Conservation (phyloP, 345 rosid genomes). For the Camelina laxa region DNA sequence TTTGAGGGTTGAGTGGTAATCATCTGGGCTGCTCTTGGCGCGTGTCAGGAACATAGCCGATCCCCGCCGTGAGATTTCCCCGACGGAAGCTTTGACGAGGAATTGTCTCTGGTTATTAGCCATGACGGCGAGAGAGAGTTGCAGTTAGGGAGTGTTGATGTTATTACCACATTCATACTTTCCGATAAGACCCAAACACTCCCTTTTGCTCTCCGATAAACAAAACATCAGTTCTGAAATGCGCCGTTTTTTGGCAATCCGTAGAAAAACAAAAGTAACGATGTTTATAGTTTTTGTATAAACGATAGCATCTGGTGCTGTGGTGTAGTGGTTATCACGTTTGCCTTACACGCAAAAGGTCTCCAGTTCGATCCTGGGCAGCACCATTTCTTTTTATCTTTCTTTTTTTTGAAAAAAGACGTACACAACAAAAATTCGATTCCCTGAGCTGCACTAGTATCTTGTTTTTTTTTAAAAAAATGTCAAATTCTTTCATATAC, state of each 20-base stretch:
- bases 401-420: neutral
- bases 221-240: neutral
- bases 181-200: conserved; percentile 18
- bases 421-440: too few relatives aligned
- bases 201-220: too few relatives aligned
- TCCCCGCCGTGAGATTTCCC: conserved; percentile 24
- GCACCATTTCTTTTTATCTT: neutral
- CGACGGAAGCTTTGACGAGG: conserved; percentile 21
- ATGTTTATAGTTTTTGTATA: rapidly evolving
- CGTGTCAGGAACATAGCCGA: conserved; percentile 39
- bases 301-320: neutral
- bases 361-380: conserved; percentile 44
- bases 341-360: conserved; percentile 43
- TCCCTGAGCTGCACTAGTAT: too few relatives aligned
- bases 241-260: neutral
- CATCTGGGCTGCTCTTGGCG: conserved; percentile 63
- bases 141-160: conserved; percentile 36
- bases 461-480: neutral
- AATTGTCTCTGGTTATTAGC: conserved; percentile 7
- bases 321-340: conserved; percentile 50
- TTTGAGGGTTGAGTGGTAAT: conserved; percentile 80
- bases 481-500: conserved; percentile 6
- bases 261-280: too few relatives aligned
- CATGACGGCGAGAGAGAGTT: conserved; percentile 41
- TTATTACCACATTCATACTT: conserved; percentile 41